These are phyloP conservation scores for Cladophialophora carrionii DNA, from an alignment of 2,329 filamentous ascomycete species.

Conservation along the genomic window DNA sequence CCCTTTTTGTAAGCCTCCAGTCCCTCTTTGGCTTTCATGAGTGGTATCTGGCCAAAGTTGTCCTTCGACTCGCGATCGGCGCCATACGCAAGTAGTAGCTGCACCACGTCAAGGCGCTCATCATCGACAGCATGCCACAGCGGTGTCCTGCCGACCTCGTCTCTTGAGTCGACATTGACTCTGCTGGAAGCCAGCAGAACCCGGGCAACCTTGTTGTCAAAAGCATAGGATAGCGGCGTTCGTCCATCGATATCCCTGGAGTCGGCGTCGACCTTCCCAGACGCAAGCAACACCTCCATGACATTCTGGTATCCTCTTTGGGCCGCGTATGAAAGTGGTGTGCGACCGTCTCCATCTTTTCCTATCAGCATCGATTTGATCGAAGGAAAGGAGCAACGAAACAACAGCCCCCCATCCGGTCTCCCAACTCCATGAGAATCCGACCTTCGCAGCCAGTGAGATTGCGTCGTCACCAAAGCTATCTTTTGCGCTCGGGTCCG, in stretches of 20 bases:
- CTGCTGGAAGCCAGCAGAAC: background rate
- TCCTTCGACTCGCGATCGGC: background rate
- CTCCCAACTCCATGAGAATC: background rate
- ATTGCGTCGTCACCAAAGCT: background rate
- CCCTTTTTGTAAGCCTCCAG: too few species aligned
- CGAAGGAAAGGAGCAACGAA: background rate
- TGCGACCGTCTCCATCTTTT: background rate
- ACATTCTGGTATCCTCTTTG: background rate
- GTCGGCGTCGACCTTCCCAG: background rate
- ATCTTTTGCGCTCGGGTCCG: background rate
- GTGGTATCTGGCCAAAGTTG: background rate
- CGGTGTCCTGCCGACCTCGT: background rate
- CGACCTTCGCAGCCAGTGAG: background rate
- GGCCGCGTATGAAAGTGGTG: background rate
- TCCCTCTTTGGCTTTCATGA: background rate
- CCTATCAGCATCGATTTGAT: background rate
- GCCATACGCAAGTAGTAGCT: background rate
- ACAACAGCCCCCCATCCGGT: background rate
- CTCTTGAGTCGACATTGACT: background rate
- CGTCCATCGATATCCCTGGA: background rate
- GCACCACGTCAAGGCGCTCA: background rate
- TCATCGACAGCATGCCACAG: background rate
- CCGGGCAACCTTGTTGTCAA: rapidly evolving
- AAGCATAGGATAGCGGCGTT: background rate
- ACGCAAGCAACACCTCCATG: background rate